Percentiles rank a stretch among this genome's conserved stretches.
Conservation (phyloP, 2,329 filamentous ascomycete species). For the Talaromyces pinophilus region DNA sequence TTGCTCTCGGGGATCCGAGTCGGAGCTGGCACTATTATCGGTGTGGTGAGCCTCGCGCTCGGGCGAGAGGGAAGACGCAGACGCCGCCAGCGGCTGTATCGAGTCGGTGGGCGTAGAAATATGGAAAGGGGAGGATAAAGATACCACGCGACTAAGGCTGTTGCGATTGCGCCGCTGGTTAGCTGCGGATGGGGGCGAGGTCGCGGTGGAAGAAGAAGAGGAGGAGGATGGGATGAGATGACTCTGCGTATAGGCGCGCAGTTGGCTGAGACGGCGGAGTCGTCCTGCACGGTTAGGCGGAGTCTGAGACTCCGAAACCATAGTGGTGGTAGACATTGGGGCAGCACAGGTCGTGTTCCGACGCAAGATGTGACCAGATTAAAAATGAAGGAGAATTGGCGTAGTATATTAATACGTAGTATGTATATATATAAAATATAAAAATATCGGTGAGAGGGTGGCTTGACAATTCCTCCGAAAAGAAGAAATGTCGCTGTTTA, state of each 20-base stretch:
- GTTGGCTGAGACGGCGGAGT: constrained; percentile 44
- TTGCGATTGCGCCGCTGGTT: constrained; percentile 37
- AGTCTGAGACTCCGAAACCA: constrained; percentile 30
- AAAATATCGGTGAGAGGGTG: neutral
- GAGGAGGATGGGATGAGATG: constrained; percentile 31
- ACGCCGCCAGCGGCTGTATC: constrained; percentile 11
- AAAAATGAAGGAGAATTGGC: neutral
- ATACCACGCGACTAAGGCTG: constrained; percentile 41
- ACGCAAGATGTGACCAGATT: neutral
- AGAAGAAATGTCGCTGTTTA: neutral
- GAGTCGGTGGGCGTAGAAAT: constrained; percentile 20
- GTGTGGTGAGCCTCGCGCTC: constrained; percentile 19
- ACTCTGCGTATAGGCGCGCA: constrained; percentile 42
- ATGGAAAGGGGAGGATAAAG: constrained; percentile 35
- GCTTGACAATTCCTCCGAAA: constrained; percentile 5
- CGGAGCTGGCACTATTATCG: constrained; percentile 16
- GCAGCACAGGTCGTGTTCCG: neutral
- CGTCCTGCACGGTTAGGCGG: constrained; percentile 35
- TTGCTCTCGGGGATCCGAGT: constrained; percentile 19
- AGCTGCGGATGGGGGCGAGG: constrained; percentile 23
- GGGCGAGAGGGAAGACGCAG: constrained; percentile 1
- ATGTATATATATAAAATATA: neutral
- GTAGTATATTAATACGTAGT: neutral
- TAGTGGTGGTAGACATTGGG: constrained; percentile 28
- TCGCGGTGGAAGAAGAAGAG: constrained; percentile 24